phyloP scores from a whole-genome alignment of 306 rosid species.

The Biancaea sappan region DNA sequence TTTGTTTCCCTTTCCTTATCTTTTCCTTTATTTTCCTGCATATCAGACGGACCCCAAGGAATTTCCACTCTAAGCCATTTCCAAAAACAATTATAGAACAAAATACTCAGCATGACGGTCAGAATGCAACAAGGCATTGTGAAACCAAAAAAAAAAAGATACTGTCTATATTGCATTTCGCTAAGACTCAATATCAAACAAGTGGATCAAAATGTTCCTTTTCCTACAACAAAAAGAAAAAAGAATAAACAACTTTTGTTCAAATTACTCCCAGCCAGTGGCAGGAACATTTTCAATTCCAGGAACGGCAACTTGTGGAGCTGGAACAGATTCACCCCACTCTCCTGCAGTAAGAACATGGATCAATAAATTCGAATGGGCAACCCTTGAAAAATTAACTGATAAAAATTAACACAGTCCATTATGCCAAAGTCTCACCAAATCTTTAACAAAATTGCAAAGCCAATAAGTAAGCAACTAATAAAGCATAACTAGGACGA shows the following conservation, averaged over 20 bases:
- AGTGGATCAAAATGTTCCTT: neutral
- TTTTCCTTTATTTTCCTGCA: too few relatives aligned
- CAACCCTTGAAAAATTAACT: neutral
- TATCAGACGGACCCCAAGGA: too few relatives aligned
- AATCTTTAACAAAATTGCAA: neutral
- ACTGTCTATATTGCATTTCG: neutral
- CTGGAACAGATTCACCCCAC: conserved; percentile 36
- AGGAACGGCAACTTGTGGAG: conserved; percentile 30
- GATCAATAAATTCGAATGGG: conserved; percentile 2
- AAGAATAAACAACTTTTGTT: neutral
- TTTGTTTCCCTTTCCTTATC: too few relatives aligned
- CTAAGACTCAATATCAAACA: neutral
- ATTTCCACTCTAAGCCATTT: neutral
- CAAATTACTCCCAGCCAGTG: conserved; percentile 36
- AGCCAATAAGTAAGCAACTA: neutral
- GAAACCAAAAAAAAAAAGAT: neutral
- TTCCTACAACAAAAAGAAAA: neutral
- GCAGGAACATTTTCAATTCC: conserved; percentile 7
- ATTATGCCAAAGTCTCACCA: neutral
- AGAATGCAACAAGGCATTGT: neutral
- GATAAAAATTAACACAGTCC: neutral
- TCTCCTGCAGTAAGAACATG: conserved; percentile 28
- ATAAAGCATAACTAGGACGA: neutral
- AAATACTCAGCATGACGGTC: neutral
- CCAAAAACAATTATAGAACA: neutral